A percentile compares a stretch with the other conserved stretches of the same genome.
phyloP scores from a whole-genome alignment of 495 filamentous ascomycete genomes.

The Cercophora scortea region DNA sequence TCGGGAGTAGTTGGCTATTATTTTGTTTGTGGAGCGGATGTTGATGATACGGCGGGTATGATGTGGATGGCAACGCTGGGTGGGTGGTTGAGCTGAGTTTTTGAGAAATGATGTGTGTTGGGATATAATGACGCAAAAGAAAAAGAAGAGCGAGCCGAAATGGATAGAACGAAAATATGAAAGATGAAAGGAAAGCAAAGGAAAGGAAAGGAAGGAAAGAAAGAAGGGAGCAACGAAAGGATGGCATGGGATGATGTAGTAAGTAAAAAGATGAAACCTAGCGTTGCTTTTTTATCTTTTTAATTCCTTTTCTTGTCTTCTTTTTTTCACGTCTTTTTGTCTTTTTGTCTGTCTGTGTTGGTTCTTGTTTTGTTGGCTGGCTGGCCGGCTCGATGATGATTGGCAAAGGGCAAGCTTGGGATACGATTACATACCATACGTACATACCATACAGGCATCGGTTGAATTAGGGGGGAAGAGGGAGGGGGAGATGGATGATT shows the following conservation, averaged over 20 bases:
- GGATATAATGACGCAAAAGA: too few relatives aligned
- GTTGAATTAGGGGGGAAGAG: too few relatives aligned
- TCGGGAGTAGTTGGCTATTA: slow-evolving; percentile 19
- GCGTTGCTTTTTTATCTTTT: not conserved
- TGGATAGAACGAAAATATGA: too few relatives aligned
- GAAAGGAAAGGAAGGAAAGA: not conserved
- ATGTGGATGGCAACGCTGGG: not conserved
- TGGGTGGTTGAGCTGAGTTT: not conserved
- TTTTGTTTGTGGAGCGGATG: not conserved
- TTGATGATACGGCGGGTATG: not conserved
- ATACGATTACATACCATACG: too few relatives aligned
- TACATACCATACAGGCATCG: too few relatives aligned
- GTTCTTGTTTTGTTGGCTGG: not conserved
- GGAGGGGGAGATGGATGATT: too few relatives aligned
- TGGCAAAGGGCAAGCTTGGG: too few relatives aligned
- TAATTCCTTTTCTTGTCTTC: not conserved
- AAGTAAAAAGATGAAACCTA: not conserved
- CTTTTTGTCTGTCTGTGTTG: not conserved
- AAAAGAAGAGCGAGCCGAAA: too few relatives aligned
- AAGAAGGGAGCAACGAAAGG: not conserved
- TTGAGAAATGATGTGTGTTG: too few relatives aligned
- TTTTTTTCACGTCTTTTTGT: slow-evolving; percentile 2
- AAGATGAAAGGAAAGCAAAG: not conserved
- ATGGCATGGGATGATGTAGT: too few relatives aligned
- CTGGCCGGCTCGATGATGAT: not conserved